Evolutionary conservation across 1,284 basidiomycete genomes (phyloP).

Genomic region (Uromyces viciae-fabae): DNA sequence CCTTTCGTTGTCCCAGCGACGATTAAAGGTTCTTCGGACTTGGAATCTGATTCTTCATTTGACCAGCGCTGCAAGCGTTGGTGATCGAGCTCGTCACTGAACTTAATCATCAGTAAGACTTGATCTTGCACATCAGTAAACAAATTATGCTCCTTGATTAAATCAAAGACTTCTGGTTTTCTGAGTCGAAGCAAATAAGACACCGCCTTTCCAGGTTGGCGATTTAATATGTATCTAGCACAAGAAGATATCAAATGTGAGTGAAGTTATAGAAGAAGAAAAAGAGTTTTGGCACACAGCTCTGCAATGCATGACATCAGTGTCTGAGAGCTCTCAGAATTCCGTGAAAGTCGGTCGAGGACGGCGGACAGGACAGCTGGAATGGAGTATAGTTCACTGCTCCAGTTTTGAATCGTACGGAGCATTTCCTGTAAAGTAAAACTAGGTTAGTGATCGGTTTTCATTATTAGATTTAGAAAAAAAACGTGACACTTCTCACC

Average conservation of each 20-base stretch:
- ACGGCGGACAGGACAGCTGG: slow-evolving; percentile 80
- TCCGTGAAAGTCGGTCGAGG: slow-evolving; percentile 71
- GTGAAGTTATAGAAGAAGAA: slow-evolving; percentile 30
- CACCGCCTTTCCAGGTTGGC: slow-evolving; percentile 88
- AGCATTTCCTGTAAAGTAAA: slow-evolving; percentile 63
- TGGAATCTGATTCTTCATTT: not conserved
- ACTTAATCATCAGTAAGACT: slow-evolving; percentile 83
- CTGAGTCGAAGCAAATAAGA: slow-evolving; percentile 82
- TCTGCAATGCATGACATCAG: slow-evolving; percentile 91
- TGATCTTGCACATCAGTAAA: slow-evolving; percentile 94
- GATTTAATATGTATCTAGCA: slow-evolving; percentile 71
- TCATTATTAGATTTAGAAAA: too few relatives aligned
- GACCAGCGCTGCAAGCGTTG: not conserved
- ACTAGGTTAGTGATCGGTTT: too few relatives aligned
- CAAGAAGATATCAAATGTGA: not conserved
- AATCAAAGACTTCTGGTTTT: slow-evolving; percentile 83
- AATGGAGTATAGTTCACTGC: slow-evolving; percentile 82
- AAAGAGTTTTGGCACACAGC: slow-evolving; percentile 60
- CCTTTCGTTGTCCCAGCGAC: not conserved
- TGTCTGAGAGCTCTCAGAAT: slow-evolving; percentile 61
- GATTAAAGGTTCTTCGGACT: not conserved
- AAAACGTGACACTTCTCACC: slow-evolving; percentile 57
- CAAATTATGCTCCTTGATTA: slow-evolving; percentile 88
- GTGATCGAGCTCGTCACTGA: slow-evolving; percentile 79
- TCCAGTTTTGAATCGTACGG: slow-evolving; percentile 80